Conservation (phyloP, 2,329 filamentous ascomycete genomes). For the Sclerotinia glacialis region DNA sequence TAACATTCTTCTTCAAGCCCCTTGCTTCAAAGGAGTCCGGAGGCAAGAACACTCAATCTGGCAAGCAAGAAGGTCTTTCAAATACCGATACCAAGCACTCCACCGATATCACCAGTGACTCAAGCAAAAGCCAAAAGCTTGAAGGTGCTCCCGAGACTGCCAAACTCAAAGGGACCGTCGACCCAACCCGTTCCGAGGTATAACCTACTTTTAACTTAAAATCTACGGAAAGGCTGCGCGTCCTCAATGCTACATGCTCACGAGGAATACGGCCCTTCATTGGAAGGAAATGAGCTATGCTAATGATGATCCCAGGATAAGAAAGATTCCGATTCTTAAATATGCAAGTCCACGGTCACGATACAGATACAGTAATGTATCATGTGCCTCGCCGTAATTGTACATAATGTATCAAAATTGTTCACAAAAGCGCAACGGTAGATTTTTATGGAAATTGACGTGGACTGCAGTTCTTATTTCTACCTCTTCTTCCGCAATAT, state of each 20-base stretch:
- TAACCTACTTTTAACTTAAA: constrained; percentile 24
- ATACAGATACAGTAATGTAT: constrained; percentile 9
- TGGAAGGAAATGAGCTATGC: constrained; percentile 25
- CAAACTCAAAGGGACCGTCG: constrained; percentile 51
- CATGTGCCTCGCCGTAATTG: constrained; percentile 20
- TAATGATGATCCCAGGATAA: constrained; percentile 27
- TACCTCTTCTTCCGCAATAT: constrained; percentile 2
- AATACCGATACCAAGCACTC: constrained; percentile 53
- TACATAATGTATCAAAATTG: constrained; percentile 26
- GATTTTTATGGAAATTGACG: neutral
- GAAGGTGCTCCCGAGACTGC: constrained; percentile 55
- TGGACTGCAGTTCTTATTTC: neutral
- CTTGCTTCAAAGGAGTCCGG: constrained; percentile 36
- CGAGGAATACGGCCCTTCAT: constrained; percentile 25
- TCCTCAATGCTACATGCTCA: constrained; percentile 12
- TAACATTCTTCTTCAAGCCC: constrained; percentile 25
- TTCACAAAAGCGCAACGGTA: constrained; percentile 1
- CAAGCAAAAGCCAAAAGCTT: constrained; percentile 54
- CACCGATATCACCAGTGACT: constrained; percentile 43
- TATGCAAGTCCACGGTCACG: constrained; percentile 11
- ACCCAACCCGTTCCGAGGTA: constrained; percentile 36
- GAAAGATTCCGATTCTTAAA: constrained; percentile 19
- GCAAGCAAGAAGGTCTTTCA: constrained; percentile 52
- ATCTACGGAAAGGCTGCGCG: constrained; percentile 4
- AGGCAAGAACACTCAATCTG: constrained; percentile 45